These are phyloP conservation scores for Ilex asprella DNA, from an alignment of 257 asterid genomes.

Conservation along the genomic window DNA sequence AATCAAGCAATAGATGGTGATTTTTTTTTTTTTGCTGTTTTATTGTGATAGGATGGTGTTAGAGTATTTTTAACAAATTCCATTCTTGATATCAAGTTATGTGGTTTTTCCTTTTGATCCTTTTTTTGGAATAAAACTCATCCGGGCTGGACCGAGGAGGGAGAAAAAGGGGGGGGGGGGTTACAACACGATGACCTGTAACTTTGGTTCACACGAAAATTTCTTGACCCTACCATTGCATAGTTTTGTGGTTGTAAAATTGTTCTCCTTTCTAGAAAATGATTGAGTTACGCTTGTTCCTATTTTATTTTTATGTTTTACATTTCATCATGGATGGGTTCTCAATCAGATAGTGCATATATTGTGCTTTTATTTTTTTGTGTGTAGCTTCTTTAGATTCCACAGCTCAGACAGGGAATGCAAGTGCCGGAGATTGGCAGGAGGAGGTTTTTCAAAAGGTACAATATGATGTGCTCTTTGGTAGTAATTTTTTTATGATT, in stretches of 20 bases:
- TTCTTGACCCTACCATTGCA: background rate
- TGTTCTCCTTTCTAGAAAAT: background rate
- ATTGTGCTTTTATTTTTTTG: conserved; percentile 1
- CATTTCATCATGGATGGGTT: background rate
- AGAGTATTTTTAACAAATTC: no score
- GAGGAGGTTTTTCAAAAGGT: conserved; percentile 96
- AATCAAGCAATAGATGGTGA: background rate
- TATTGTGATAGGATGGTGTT: no score
- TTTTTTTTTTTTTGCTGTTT: conserved; percentile 1
- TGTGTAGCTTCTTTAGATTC: conserved; percentile 73
- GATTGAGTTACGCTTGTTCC: conserved; percentile 1
- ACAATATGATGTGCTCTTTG: conserved; percentile 7
- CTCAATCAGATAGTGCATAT: conserved; percentile 17
- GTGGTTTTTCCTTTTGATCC: no score
- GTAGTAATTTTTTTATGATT: background rate
- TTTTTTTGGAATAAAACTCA: no score
- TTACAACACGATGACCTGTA: no score
- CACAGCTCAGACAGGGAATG: conserved; percentile 73
- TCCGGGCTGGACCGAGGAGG: no score
- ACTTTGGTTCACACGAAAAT: no score
- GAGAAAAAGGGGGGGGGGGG: no score
- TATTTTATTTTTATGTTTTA: background rate
- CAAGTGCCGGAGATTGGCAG: conserved; percentile 78
- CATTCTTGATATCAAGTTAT: no score
- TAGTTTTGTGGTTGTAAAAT: background rate